phyloP scores from a whole-genome alignment of 345 rosid genomes.

The Stellera chamaejasme region DNA sequence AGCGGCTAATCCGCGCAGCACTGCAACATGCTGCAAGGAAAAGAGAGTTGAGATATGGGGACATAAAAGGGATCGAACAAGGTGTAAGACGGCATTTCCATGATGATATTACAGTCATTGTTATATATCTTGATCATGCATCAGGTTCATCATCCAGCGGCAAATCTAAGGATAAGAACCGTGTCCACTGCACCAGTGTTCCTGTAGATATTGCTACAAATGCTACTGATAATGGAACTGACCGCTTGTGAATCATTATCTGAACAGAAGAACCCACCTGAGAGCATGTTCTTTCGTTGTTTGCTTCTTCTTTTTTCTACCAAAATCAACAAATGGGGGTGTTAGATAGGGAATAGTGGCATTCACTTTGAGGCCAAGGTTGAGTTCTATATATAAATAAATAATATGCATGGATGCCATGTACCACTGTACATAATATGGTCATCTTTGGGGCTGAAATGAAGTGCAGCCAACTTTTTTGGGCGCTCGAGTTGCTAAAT shows the following conservation, averaged over 20 bases:
- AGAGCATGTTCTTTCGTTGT: neutral
- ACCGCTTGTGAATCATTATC: conserved; percentile 1
- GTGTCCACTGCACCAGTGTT: conserved; percentile 22
- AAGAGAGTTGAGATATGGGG: conserved; percentile 37
- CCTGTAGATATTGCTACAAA: conserved; percentile 43
- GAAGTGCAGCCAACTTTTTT: too few relatives aligned
- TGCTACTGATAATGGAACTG: conserved; percentile 14
- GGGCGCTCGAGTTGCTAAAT: too few relatives aligned
- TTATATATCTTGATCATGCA: conserved; percentile 41
- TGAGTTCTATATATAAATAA: neutral
- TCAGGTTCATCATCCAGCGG: conserved; percentile 13
- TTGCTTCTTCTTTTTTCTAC: neutral
- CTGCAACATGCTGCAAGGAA: conserved; percentile 47
- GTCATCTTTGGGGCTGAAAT: neutral
- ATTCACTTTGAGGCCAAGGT: neutral
- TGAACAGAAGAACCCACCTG: neutral
- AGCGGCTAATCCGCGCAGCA: conserved; percentile 47
- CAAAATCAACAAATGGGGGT: neutral
- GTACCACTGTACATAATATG: conserved; percentile 8
- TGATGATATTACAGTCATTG: conserved; percentile 58
- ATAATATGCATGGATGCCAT: neutral
- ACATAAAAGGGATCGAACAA: conserved; percentile 32
- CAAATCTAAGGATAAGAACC: conserved; percentile 15
- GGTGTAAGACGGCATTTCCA: conserved; percentile 57
- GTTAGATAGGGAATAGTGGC: neutral